Conservation (phyloP, 345 rosid species). For the Raphanus sativus region DNA sequence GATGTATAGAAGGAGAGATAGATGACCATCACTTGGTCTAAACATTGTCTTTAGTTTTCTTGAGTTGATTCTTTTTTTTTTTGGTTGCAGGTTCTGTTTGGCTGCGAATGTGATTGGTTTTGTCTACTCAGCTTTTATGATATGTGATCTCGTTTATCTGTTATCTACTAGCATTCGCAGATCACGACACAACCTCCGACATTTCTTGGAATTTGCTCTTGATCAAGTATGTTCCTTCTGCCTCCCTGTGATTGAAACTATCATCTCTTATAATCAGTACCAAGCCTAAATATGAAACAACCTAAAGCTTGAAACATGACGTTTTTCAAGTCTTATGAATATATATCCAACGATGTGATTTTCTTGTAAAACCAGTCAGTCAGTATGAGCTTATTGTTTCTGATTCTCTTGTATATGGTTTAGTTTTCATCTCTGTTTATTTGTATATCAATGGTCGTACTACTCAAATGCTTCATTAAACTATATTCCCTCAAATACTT, state of each 20-base stretch:
- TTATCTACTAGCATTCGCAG: constrained; percentile 50
- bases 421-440: background rate
- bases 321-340: background rate
- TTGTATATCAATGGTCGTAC: background rate
- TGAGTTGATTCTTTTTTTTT: background rate
- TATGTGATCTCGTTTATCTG: constrained; percentile 51
- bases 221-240: constrained; percentile 65
- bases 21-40: background rate
- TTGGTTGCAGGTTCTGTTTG: constrained; percentile 65
- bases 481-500: background rate
- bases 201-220: constrained; percentile 59
- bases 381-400: background rate
- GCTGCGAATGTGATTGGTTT: constrained; percentile 76
- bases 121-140: constrained; percentile 68
- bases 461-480: background rate
- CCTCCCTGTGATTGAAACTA: background rate
- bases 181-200: constrained; percentile 47
- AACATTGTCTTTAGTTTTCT: background rate
- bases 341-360: background rate
- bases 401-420: background rate
- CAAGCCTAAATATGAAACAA: background rate
- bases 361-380: background rate
- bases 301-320: constrained; percentile 7
- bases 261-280: background rate
- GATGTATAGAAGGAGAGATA: background rate